Conservation (phyloP, 1,139 yeast species). For the Yamadazyma friedrichii region DNA sequence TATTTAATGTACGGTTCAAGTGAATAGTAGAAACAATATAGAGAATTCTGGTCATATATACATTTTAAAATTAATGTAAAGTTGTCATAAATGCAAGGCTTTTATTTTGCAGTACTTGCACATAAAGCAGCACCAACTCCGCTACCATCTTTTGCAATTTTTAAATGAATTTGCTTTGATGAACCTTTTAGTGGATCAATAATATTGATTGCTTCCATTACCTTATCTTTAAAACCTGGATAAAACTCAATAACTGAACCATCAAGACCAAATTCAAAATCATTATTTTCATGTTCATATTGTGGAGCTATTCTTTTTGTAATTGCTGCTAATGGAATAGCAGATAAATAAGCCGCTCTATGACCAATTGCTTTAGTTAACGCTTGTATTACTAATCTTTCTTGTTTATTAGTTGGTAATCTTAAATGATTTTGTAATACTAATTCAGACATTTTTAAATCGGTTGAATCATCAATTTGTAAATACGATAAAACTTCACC, state of each 20-base stretch:
- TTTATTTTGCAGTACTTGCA: slow-evolving; percentile 45
- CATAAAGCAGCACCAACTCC: slow-evolving; percentile 97
- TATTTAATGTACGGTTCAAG: neutral
- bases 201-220: slow-evolving; percentile 70
- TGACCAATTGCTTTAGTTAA: slow-evolving; percentile 76
- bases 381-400: slow-evolving; percentile 67
- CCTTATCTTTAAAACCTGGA: slow-evolving; percentile 78
- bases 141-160: slow-evolving; percentile 89
- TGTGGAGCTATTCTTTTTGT: slow-evolving; percentile 38
- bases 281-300: slow-evolving; percentile 54
- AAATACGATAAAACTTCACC: slow-evolving; percentile 83
- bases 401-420: slow-evolving; percentile 64
- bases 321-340: slow-evolving; percentile 86
- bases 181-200: slow-evolving; percentile 73
- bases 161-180: slow-evolving; percentile 66
- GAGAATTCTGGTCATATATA: neutral
- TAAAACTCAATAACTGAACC: slow-evolving; percentile 92
- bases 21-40: too few species aligned
- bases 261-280: slow-evolving; percentile 90
- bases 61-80: neutral
- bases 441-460: slow-evolving; percentile 63
- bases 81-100: neutral
- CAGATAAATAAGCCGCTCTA: slow-evolving; percentile 83
- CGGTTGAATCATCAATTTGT: slow-evolving; percentile 76
- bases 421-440: slow-evolving; percentile 63